These are phyloP conservation scores for Chlorophyllum brunneum DNA, from an alignment of 768 basidiomycete species.

Conservation along the genomic window DNA sequence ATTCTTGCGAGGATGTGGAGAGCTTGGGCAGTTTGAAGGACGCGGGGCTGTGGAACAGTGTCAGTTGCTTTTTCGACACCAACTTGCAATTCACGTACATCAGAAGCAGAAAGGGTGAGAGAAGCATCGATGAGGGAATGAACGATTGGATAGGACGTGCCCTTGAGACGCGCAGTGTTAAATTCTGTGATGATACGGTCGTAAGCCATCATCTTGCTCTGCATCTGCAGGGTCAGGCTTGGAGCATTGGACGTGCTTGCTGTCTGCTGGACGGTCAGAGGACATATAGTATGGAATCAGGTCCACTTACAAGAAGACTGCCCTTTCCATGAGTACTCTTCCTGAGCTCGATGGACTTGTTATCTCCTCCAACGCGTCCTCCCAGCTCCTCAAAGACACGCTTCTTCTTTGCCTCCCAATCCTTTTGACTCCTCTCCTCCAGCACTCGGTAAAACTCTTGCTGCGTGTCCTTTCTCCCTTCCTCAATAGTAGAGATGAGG, in stretches of 20 bases:
- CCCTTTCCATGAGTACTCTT: conserved; percentile 59
- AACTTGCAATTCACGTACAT: conserved; percentile 38
- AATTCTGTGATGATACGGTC: conserved; percentile 78
- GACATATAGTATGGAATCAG: background rate
- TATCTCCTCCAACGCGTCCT: conserved; percentile 55
- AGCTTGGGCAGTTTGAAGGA: conserved; percentile 61
- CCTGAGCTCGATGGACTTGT: conserved; percentile 56
- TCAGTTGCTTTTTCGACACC: background rate
- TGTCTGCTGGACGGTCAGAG: background rate
- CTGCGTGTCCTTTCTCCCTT: conserved; percentile 81
- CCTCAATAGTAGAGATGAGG: conserved; percentile 91
- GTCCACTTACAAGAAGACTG: conserved; percentile 43
- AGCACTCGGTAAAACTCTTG: conserved; percentile 80
- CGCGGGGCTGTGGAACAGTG: conserved; percentile 34
- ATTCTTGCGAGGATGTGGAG: conserved; percentile 77
- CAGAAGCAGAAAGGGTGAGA: conserved; percentile 45
- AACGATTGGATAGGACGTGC: conserved; percentile 71
- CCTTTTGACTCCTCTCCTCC: conserved; percentile 67
- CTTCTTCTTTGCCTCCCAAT: conserved; percentile 91
- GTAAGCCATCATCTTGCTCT: conserved; percentile 95
- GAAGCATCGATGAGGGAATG: conserved; percentile 71
- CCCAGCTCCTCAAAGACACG: conserved; percentile 88
- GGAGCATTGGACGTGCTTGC: conserved; percentile 37
- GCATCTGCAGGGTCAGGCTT: conserved; percentile 72
- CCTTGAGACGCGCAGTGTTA: conserved; percentile 68